Evolutionary conservation across 148 eudicot species (phyloP), one percentile per base, ranked within the genome.

Genomic region (Persicaria tinctoria): DNA sequence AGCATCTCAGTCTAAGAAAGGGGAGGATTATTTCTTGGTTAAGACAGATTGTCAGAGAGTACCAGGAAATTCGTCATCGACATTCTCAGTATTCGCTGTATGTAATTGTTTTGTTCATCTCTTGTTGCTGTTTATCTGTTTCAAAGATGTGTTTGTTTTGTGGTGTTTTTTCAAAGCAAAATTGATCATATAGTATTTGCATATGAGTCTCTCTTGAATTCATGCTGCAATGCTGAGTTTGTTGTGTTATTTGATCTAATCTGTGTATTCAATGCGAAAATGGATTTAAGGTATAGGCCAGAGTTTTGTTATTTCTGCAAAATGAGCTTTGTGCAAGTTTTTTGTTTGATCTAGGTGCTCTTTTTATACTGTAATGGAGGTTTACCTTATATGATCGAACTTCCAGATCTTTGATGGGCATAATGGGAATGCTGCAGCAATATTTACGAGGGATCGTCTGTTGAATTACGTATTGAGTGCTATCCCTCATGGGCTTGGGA

Each of bases 351-450:
- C 48, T 3, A 13, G n/a, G 70, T 13, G 70, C 13, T 44, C 16
- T 44, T 41, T 66, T 12, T 44, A 13, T 13, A 66, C 17, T 41
- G 12, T 5, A 3, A 4, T 41, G 3, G 23, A 10, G 6, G 41
- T 32, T 32, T 32, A 32, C 41, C 41, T 32, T 32, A 2, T 32
- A 66, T 66, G 64, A 7, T 59, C 32, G 20, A 50, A 8, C 50
- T 62, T 90, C 48, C 88, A 95, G 99, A 75, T 95, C 77, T 90
- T 94, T 83, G 98, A 94, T 81, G 98, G 98, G 50, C 98, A 94
- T 77, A 92, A 94, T 76, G 98, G 98, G 73, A 78, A 97, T 70
- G 96, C 97, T 59, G 98, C 98, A 63, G 96, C 98, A 66, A 86
- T 91, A 83, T 94, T 90, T 60, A 47, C 90, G 11, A 94, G 89